Base-by-base conservation (phyloP, 2,329 filamentous ascomycete genomes). In the Pseudopithomyces chartarum region DNA sequence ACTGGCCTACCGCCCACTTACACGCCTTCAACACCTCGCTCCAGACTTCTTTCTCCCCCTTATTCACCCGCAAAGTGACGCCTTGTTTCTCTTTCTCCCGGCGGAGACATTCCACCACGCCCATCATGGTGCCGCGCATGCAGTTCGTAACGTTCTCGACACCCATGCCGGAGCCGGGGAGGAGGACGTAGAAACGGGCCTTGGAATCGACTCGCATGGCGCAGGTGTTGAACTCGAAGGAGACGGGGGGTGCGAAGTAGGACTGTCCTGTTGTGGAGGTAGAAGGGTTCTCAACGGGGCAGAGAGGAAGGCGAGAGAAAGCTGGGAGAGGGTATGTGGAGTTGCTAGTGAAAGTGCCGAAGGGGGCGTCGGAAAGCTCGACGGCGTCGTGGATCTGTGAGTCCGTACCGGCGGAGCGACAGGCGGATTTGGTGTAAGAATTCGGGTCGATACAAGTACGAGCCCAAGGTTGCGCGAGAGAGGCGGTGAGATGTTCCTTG, bases 61-160 rank as follows among this genome's bases (percentile, higher is more conserved):
- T 55, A 3, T 55, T 34, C 8, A 71, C 43, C 6, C 38, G 36
- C 5, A 66, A 66, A 12, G n/a, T n/a, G n/a, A n/a, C n/a, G n/a
- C 56, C 67, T 8, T 29, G 26, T n/a, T 40, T 19, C 1, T 62
- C 68, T 34, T 68, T 66, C 32, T 66, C 62, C 26, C 62, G 56
- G 6, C 64, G 55, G 11, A 73, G 57, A 7, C 64, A 58, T 51
- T 70, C 65, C 2, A 74, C 59, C 3, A 73, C 69, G 3, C 59
- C 69, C 65, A 71, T 71, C 66, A 74, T 70, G 1, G 65, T 60
- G 13, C 69, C 71, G 17, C 71, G 71, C 2, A 71, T 61, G 12
- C 62, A 54, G 22, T 55, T 59, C 2, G 65, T 70, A 5, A 69
- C 55, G 22, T 63, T 69, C 0, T 65, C 63, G 1, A 55, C 38